Evolutionary conservation across 2,329 filamentous ascomycete genomes (phyloP).

Genomic region (Ramularia endophylla): DNA sequence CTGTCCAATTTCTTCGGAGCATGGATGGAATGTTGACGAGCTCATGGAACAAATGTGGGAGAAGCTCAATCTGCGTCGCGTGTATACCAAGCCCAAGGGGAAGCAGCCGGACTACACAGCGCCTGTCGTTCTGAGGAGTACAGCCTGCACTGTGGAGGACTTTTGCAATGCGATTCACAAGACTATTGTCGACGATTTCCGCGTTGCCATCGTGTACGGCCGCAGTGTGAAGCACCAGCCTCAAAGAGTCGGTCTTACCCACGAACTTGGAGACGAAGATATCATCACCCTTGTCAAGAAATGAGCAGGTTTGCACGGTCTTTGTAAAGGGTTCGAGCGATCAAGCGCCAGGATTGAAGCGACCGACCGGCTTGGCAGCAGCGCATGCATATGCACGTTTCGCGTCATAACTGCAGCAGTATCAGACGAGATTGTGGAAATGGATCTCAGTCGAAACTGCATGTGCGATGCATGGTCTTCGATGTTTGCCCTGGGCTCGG

Average conservation of each 20-base stretch:
- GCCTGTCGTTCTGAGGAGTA: conserved; percentile 81
- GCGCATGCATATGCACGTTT: too few species aligned
- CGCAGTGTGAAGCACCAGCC: conserved; percentile 99
- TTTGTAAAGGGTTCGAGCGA: too few species aligned
- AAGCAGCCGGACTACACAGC: conserved; percentile 85
- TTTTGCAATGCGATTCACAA: conserved; percentile 98
- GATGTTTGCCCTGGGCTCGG: too few species aligned
- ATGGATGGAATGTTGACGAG: conserved; percentile 96
- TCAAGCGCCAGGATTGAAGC: too few species aligned
- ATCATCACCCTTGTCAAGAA: conserved; percentile 53
- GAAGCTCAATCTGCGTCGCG: conserved; percentile 80
- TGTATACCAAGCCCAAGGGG: conserved; percentile 98
- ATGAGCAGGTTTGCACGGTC: conserved; percentile 6
- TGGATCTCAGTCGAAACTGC: too few species aligned
- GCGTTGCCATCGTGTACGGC: conserved; percentile 90
- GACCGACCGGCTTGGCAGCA: too few species aligned
- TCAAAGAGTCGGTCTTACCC: conserved; percentile 83
- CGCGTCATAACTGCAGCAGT: too few species aligned
- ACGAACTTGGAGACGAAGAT: conserved; percentile 94
- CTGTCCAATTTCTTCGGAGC: conserved; percentile 91
- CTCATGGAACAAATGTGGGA: conserved; percentile 98
- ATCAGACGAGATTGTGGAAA: too few species aligned
- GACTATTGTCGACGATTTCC: conserved; percentile 93
- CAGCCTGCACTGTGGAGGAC: conserved; percentile 85
- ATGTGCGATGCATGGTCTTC: too few species aligned